Conservation (phyloP, 2,329 filamentous ascomycete species). For the Pestalotiopsis sp. region DNA sequence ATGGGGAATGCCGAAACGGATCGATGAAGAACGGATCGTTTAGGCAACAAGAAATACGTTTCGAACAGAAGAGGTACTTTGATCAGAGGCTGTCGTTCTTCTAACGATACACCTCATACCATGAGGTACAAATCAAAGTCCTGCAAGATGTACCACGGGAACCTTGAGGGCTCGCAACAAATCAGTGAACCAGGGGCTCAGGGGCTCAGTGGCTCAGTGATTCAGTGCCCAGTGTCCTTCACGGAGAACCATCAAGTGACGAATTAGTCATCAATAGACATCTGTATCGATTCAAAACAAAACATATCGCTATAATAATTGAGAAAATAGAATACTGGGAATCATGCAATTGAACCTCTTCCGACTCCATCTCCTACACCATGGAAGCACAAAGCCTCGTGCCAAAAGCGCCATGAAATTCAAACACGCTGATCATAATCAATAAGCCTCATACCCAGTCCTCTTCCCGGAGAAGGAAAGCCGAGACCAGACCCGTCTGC, state of each 20-base stretch:
- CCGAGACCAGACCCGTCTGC: neutral
- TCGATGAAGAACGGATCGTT: no score
- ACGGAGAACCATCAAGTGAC: neutral
- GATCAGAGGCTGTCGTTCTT: no score
- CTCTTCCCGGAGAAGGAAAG: neutral
- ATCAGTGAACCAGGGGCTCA: no score
- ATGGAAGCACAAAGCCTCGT: neutral
- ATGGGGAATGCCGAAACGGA: no score
- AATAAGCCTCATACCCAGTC: neutral
- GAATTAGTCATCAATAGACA: neutral
- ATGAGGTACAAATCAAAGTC: no score
- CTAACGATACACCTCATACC: no score
- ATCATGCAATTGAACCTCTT: neutral
- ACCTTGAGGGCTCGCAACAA: no score
- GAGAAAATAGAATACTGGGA: neutral
- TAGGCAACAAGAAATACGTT: no score
- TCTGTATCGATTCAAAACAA: neutral
- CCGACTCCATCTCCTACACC: neutral
- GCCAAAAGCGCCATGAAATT: neutral
- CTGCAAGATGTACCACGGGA: no score
- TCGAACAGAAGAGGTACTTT: no score
- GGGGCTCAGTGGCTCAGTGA: no score
- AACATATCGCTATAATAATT: neutral
- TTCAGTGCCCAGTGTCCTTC: no score
- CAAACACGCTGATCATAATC: neutral